These are phyloP conservation scores for Macaranga tanarius DNA, from an alignment of 441 rosid genomes.

Conservation along the genomic window DNA sequence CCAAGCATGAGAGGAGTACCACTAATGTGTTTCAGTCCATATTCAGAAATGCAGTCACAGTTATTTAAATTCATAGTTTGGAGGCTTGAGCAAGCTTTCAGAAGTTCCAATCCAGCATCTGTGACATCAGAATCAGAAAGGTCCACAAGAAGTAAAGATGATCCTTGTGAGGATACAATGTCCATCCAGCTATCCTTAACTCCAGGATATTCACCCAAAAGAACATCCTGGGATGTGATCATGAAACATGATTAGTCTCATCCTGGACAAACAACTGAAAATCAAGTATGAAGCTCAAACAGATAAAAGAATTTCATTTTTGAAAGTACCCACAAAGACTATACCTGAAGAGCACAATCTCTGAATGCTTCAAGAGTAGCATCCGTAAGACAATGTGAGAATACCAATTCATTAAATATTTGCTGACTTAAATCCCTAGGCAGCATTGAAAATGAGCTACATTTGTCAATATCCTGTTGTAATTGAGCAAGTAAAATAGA, in stretches of 20 bases:
- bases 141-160: constrained; percentile 82
- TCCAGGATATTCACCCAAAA: constrained; percentile 70
- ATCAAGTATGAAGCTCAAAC: constrained; percentile 2
- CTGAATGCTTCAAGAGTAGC: constrained; percentile 66
- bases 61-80: constrained; percentile 57
- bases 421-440: constrained; percentile 94
- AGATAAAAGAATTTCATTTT: not conserved
- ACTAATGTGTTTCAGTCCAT: constrained; percentile 52
- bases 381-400: constrained; percentile 42
- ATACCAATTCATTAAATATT: constrained; percentile 71
- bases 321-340: not conserved
- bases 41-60: constrained; percentile 67
- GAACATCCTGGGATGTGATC: constrained; percentile 54
- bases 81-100: constrained; percentile 58
- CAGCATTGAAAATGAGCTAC: constrained; percentile 54
- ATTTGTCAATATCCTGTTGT: constrained; percentile 57
- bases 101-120: constrained; percentile 56
- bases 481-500: constrained; percentile 9
- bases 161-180: constrained; percentile 79
- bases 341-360: constrained; percentile 92
- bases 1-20: constrained; percentile 34
- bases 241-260: constrained; percentile 1
- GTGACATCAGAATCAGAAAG: constrained; percentile 75
- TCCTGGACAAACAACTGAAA: constrained; percentile 16
- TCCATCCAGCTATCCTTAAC: constrained; percentile 84